phyloP scores from a whole-genome alignment of 768 basidiomycete genomes.

The Calocera viscosa region DNA sequence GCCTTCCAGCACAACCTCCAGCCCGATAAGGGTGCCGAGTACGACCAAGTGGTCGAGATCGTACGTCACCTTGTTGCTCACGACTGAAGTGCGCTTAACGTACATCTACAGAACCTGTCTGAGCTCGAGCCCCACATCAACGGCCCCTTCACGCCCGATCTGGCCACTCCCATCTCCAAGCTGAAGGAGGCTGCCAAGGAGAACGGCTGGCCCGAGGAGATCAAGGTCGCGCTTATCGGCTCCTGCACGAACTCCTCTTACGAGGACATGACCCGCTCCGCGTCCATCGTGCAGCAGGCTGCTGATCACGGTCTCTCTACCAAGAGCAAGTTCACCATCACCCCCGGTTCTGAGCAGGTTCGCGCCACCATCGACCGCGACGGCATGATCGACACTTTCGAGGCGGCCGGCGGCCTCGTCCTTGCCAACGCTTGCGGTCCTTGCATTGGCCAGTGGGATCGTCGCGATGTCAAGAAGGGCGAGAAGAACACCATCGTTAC shows the following conservation, averaged over 20 bases:
- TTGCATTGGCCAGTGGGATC: slow-evolving; percentile 99
- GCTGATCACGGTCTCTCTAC: slow-evolving; percentile 69
- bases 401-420: slow-evolving; percentile 79
- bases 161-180: slow-evolving; percentile 95
- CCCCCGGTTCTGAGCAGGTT: slow-evolving; percentile 96
- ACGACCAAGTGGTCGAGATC: slow-evolving; percentile 88
- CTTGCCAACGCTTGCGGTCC: slow-evolving; percentile 98
- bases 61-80: slow-evolving; percentile 34
- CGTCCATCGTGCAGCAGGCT: slow-evolving; percentile 85
- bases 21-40: slow-evolving; percentile 79
- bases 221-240: slow-evolving; percentile 95
- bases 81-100: neutral
- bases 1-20: slow-evolving; percentile 80
- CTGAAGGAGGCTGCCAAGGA: slow-evolving; percentile 83
- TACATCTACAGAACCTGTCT: slow-evolving; percentile 59
- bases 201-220: slow-evolving; percentile 92
- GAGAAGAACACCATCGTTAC: slow-evolving; percentile 97
- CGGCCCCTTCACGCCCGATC: slow-evolving; percentile 99
- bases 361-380: slow-evolving; percentile 96
- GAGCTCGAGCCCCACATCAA: slow-evolving; percentile 99
- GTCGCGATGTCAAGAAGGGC: slow-evolving; percentile 92
- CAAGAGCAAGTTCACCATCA: slow-evolving; percentile 95
- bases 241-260: slow-evolving; percentile 99
- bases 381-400: slow-evolving; percentile 79
- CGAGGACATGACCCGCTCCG: slow-evolving; percentile 98